Evolutionary conservation across 495 filamentous ascomycete species (phyloP), one percentile per base, ranked within the genome.

Genomic region (Chaetomium tenue): DNA sequence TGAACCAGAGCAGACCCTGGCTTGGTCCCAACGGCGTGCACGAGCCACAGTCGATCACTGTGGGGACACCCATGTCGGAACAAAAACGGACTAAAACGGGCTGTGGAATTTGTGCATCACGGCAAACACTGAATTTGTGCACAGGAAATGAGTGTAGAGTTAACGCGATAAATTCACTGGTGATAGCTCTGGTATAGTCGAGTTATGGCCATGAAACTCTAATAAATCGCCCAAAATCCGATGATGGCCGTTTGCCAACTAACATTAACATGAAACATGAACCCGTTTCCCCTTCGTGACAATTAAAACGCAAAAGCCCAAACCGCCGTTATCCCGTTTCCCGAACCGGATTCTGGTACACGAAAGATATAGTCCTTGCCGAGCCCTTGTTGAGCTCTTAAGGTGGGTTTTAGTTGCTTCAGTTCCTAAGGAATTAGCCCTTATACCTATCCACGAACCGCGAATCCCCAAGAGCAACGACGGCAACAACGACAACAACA

Each of bases 341-440:
- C 48, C 22, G 7, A 26, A 44, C 13, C 37, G 22, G 22, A 30
- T 28, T n/a, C 39, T 28, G 4, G 40, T 26, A 46, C 22, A 44
- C 37, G 12, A 40, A 54, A 46, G 33, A 63, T 33, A 60, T 37
- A 55, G 20, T 62, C n/a, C 16, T 33, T 48, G 50, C 51, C 20
- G 48, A 47, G 54, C 46, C 60, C 60, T 39, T 28, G 5, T 37
- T 37, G 33, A 37, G 9, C 33, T 37, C 33, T 37, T 37, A 12
- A 37, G 33, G 33, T 37, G 8, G 33, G 33, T 8, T 37, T 12
- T 37, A 37, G 33, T 37, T 37, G 33, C 33, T 37, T 75, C 67
- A 74, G 68, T 74, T 75, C 70, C 73, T 74, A 70, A 75, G 67
- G 58, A 75, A 75, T 75, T 75, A 75, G 73, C 70, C 70, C 68